Evolutionary conservation across 2,329 filamentous ascomycete genomes (phyloP), one percentile per base, ranked within the genome.

Genomic region (Neonectria hederae): DNA sequence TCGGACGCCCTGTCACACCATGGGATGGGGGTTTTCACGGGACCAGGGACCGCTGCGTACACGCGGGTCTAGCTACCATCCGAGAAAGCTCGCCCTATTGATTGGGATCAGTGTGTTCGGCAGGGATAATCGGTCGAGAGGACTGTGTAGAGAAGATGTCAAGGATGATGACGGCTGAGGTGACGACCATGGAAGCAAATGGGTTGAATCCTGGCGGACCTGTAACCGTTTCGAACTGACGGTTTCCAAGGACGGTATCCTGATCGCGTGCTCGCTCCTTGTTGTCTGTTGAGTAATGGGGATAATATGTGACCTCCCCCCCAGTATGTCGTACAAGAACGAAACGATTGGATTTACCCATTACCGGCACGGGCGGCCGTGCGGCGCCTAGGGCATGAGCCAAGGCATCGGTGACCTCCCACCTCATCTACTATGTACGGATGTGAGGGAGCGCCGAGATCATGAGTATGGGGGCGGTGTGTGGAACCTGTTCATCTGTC

Each of bases 401-500:
- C 46, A 19, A 32, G 32, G 24, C 54, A 53, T 30, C 46, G 22
- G 54, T n/a, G 19, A 7, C 24, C 24, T 51, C 26, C 54, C 55
- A 32, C 28, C 54, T 59, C 55, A 63, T 59, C 49, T 59, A 5
- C n/a, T n/a, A n/a, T n/a, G n/a, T n/a, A n/a, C 38, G 40, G 49
- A 32, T 60, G 35, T 56, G 40, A 55, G 22, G 21, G 48, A 30
- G 22, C 38, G 61, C 42, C 54, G 19, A 65, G 54, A 62, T 63
- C 55, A 58, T 42, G 43, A 58, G 24, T 45, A 65, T 58, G 61
- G 56, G 38, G 54, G 57, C 22, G 30, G 49, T 30, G 46, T 30
- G 66, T 65, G 66, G 60, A 63, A 65, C 64, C 58, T 43, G 61
- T 59, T 65, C 51, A 52, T 56, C 30, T 55, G 58, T 59, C 42